These are phyloP conservation scores for Chenopodium suecicum DNA, from an alignment of 148 eudicot genomes.

Conservation along the genomic window DNA sequence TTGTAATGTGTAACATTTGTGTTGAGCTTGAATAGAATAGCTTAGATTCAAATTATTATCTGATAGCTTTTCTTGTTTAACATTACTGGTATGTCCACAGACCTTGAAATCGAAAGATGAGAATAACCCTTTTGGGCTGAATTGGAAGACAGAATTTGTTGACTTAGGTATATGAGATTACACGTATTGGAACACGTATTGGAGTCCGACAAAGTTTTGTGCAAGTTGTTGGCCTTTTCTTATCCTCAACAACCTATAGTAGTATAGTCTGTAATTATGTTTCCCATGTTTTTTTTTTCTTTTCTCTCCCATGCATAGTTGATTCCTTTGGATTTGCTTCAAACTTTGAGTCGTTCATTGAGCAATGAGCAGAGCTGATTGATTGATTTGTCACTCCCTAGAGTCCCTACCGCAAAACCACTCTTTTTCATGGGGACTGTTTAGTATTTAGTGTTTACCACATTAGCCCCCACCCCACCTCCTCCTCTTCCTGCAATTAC, in stretches of 20 bases:
- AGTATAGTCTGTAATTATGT: not conserved
- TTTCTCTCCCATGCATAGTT: not conserved
- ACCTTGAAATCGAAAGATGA: not conserved
- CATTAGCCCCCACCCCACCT: not conserved
- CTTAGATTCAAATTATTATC: too few relatives aligned
- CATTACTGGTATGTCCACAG: not conserved
- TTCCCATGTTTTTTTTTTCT: not conserved
- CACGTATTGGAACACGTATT: not conserved
- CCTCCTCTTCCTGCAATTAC: not conserved
- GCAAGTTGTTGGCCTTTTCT: not conserved
- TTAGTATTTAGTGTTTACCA: not conserved
- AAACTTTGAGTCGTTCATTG: not conserved
- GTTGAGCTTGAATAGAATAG: not conserved
- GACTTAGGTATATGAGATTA: not conserved
- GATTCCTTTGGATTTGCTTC: not conserved
- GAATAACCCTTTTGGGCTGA: not conserved
- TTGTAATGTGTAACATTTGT: not conserved
- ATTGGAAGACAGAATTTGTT: not conserved
- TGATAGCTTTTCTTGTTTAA: not conserved
- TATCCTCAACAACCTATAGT: not conserved
- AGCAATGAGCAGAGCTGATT: not conserved
- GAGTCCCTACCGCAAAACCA: not conserved
- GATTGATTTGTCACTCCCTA: not conserved
- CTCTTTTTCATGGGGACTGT: not conserved
- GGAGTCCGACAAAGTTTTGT: not conserved